Conservation (phyloP, 2,329 filamentous ascomycete species). For the Parascedosporium putredinis region DNA sequence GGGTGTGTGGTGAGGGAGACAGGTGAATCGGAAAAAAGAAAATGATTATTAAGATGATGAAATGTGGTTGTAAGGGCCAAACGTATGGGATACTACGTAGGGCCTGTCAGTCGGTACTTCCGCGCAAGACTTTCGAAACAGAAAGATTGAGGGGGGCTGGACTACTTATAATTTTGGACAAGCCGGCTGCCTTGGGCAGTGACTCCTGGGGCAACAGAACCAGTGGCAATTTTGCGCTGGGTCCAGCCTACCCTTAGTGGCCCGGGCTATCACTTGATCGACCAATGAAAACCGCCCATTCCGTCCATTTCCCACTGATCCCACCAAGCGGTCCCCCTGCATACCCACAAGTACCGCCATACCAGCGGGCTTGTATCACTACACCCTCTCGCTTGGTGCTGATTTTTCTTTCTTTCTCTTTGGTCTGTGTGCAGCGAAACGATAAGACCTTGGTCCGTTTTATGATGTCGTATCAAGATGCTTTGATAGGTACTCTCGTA, state of each 20-base stretch:
- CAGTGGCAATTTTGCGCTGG: slow-evolving; percentile 32
- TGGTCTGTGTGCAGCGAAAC: background rate
- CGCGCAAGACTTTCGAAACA: slow-evolving; percentile 39
- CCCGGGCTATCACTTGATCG: slow-evolving; percentile 20
- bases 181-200: slow-evolving; percentile 24
- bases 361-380: background rate
- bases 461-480: slow-evolving; percentile 5
- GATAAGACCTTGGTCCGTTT: slow-evolving; percentile 4
- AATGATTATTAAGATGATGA: slow-evolving; percentile 14
- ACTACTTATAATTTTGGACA: slow-evolving; percentile 47
- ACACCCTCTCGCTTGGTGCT: background rate
- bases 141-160: slow-evolving; percentile 36
- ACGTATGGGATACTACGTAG: slow-evolving; percentile 39
- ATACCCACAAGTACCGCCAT: slow-evolving; percentile 1
- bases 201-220: slow-evolving; percentile 32
- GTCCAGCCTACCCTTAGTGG: slow-evolving; percentile 27
- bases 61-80: slow-evolving; percentile 24
- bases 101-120: slow-evolving; percentile 46
- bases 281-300: slow-evolving; percentile 8
- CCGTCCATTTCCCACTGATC: slow-evolving; percentile 3
- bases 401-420: no score
- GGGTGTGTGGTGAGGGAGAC: slow-evolving; percentile 11
- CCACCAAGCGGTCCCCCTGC: slow-evolving; percentile 8
- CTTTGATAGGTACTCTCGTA: background rate
- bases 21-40: slow-evolving; percentile 27